Percentiles rank a stretch among this genome's conserved stretches.
These are phyloP conservation scores for Artemisia argyi DNA, from an alignment of 129 eudicot species.

Conservation along the genomic window DNA sequence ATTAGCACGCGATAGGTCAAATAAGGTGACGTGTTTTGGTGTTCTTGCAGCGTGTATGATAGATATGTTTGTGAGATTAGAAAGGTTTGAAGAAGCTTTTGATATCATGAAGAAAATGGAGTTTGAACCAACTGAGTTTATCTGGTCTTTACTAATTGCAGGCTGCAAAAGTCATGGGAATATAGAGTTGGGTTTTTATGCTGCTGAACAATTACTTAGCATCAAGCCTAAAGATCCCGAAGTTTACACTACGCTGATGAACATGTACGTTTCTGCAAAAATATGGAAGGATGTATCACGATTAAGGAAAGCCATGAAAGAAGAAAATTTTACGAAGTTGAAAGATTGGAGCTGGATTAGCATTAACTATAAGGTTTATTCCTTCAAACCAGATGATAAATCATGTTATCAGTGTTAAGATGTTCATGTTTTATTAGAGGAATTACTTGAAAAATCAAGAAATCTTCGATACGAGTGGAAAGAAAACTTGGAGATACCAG, in stretches of 20 bases:
- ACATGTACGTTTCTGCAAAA: slow-evolving; percentile 67
- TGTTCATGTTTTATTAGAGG: slow-evolving; percentile 39
- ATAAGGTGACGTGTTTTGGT: slow-evolving; percentile 71
- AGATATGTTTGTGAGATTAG: slow-evolving; percentile 84
- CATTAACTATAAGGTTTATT: slow-evolving; percentile 62
- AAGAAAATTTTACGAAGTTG: slow-evolving; percentile 48
- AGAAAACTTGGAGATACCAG: slow-evolving; percentile 32
- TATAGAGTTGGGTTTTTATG: slow-evolving; percentile 57
- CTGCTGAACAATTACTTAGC: slow-evolving; percentile 69
- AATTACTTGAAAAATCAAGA: slow-evolving; percentile 54
- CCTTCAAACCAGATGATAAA: slow-evolving; percentile 49
- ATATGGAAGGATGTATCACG: slow-evolving; percentile 79
- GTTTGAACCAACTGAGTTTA: slow-evolving; percentile 59
- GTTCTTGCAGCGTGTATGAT: slow-evolving; percentile 84
- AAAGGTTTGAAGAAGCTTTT: slow-evolving; percentile 80
- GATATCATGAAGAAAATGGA: slow-evolving; percentile 65
- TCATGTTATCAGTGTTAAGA: slow-evolving; percentile 32
- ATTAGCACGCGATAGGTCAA: slow-evolving; percentile 68
- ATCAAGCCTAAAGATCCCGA: slow-evolving; percentile 63
- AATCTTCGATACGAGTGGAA: slow-evolving; percentile 46
- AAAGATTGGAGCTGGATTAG: slow-evolving; percentile 85
- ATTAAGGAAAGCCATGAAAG: slow-evolving; percentile 71
- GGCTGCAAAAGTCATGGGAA: slow-evolving; percentile 90
- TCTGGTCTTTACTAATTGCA: slow-evolving; percentile 75
- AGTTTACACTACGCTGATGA: slow-evolving; percentile 51